Evolutionary conservation across 345 rosid species (phyloP), one percentile per base, ranked within the genome.

Genomic region (Fremontodendron californicum): DNA sequence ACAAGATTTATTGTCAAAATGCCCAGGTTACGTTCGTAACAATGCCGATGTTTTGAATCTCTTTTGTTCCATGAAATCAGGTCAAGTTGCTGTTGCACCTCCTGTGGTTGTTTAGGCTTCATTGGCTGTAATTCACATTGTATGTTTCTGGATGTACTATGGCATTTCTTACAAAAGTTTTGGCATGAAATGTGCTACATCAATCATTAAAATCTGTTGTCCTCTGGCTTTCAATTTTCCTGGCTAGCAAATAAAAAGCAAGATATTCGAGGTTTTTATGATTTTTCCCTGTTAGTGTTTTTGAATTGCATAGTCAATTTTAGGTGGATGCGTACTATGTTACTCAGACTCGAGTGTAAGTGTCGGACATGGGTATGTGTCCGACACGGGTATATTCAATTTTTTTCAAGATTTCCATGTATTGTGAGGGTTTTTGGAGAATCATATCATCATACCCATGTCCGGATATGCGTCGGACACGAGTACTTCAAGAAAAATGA

Each of bases 31-130:
- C 75, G 76, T 94, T 79, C 95, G 97, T 33, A 87, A 87, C 85
- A 83, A 88, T 84, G 88, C 95, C 12, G 97, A 94, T 85, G 90
- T 92, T 79, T 81, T 92, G 83, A 85, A 89, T 86, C 92, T 96
- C 82, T 94, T 96, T 78, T 82, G 62, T 82, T 81, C 91, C 69
- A 81, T 79, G 83, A 86, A 86, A 75, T 69, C 82, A 40, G 76
- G 81, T 48, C 81, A 82, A 76, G 76, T 42, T 54, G 63, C 61
- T 62, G 55, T 79, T 67, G 74, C 87, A 42, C 39, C 83, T 74
- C 46, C 79, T 49, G 82, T 66, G 48, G 63, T 84, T 55, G 83
- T 82, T 66, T 81, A 81, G 78, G 67, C 75, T 78, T 78, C 77
- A 51, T 52, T 66, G 64, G 60, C 54, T 67, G 58, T 79, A 52